Evolutionary conservation across 2,329 filamentous ascomycete genomes (phyloP).

Genomic region (Stylonectria norvegica): DNA sequence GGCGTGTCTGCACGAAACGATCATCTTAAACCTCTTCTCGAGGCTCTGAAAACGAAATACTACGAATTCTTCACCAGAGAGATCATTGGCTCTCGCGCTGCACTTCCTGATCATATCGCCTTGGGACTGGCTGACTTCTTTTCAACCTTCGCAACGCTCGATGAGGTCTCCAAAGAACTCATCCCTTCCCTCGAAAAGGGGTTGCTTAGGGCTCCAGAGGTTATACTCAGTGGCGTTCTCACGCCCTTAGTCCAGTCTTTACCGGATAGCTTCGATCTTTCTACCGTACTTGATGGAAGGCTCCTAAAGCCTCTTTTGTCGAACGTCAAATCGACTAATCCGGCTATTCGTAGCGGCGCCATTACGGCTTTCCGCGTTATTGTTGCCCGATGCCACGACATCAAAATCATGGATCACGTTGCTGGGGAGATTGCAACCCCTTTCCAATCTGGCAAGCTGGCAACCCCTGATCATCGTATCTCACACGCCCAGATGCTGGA

Average conservation of each 20-base stretch:
- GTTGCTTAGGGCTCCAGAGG: slow-evolving; percentile 82
- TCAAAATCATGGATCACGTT: slow-evolving; percentile 60
- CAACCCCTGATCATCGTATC: slow-evolving; percentile 79
- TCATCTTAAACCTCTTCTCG: slow-evolving; percentile 59
- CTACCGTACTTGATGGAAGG: slow-evolving; percentile 65
- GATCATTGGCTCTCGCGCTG: slow-evolving; percentile 72
- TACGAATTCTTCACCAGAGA: slow-evolving; percentile 83
- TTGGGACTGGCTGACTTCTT: slow-evolving; percentile 81
- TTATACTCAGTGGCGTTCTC: slow-evolving; percentile 77
- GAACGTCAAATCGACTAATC: slow-evolving; percentile 87
- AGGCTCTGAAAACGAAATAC: slow-evolving; percentile 64
- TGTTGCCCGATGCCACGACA: slow-evolving; percentile 58
- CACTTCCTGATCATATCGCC: slow-evolving; percentile 68
- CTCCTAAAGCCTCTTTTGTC: slow-evolving; percentile 85
- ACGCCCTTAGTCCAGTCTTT: slow-evolving; percentile 69
- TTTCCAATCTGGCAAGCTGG: slow-evolving; percentile 78
- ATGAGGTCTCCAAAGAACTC: slow-evolving; percentile 73
- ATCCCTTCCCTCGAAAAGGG: slow-evolving; percentile 84
- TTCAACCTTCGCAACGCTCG: slow-evolving; percentile 63
- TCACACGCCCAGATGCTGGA: slow-evolving; percentile 79
- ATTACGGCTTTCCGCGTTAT: slow-evolving; percentile 69
- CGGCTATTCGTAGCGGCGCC: slow-evolving; percentile 70
- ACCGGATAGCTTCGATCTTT: slow-evolving; percentile 70
- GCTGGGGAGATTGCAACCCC: slow-evolving; percentile 75
- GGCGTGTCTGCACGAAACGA: slow-evolving; percentile 77